phyloP scores from a whole-genome alignment of 495 filamentous ascomycete genomes.

The Xylaria palmicola region DNA sequence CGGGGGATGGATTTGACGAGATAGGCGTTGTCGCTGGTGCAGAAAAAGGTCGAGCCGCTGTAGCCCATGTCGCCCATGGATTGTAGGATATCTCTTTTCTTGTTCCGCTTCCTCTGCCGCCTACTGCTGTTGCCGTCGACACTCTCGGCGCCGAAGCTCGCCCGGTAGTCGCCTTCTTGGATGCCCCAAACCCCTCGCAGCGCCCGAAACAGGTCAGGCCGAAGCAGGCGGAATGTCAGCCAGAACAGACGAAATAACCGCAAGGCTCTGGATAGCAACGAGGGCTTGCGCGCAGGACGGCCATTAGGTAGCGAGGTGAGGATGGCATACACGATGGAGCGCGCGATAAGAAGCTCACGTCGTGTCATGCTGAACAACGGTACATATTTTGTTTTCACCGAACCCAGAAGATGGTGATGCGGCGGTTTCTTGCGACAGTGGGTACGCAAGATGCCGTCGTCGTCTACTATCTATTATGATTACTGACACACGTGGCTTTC shows the following conservation, averaged over 20 bases:
- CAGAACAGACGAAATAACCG: slow-evolving; percentile 40
- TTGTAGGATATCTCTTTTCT: slow-evolving; percentile 28
- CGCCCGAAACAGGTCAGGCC: slow-evolving; percentile 36
- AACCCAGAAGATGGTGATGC: too few relatives aligned
- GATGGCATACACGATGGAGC: slow-evolving; percentile 33
- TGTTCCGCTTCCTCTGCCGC: slow-evolving; percentile 14
- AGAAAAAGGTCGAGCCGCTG: slow-evolving; percentile 70
- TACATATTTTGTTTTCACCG: too few relatives aligned
- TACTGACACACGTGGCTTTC: too few relatives aligned
- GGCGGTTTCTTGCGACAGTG: too few relatives aligned
- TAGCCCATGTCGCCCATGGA: slow-evolving; percentile 59
- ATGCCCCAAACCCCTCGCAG: slow-evolving; percentile 49
- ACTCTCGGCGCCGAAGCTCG: slow-evolving; percentile 47
- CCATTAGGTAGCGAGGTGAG: slow-evolving; percentile 21
- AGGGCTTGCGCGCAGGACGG: slow-evolving; percentile 16
- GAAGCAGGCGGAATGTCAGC: slow-evolving; percentile 36
- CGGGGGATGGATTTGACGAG: slow-evolving; percentile 68
- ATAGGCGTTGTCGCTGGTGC: slow-evolving; percentile 57
- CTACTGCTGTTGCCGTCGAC: slow-evolving; percentile 20
- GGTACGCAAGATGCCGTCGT: too few relatives aligned
- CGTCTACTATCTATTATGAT: too few relatives aligned
- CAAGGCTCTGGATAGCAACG: slow-evolving; percentile 30
- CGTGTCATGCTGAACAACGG: slow-evolving; percentile 17
- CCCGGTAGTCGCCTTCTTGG: slow-evolving; percentile 53
- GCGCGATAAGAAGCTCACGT: slow-evolving; percentile 30